Percentiles rank a stretch among this genome's conserved stretches.
phyloP scores from a whole-genome alignment of 768 basidiomycete genomes.

The Trametes villosa region DNA sequence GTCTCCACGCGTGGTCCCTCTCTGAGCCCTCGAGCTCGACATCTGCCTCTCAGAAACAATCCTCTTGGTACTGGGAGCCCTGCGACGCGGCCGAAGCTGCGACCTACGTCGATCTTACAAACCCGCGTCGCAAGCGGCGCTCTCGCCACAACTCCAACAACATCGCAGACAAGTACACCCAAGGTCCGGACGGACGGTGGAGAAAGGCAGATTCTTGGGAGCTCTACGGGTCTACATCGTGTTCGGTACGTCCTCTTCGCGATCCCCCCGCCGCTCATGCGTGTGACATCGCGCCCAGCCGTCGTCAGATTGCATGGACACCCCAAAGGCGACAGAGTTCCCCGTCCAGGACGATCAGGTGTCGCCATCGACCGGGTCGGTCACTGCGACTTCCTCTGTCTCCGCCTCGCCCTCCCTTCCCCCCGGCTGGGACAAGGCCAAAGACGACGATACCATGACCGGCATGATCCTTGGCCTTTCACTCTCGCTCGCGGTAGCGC shows the following conservation, averaged over 20 bases:
- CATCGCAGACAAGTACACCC: conserved; percentile 59
- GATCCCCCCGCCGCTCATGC: not conserved
- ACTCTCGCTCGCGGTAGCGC: conserved; percentile 62
- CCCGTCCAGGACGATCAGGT: conserved; percentile 55
- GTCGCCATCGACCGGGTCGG: conserved; percentile 7
- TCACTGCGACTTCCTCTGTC: conserved; percentile 44
- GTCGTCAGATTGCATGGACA: conserved; percentile 26
- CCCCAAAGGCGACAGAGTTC: conserved; percentile 37
- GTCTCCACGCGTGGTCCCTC: conserved; percentile 20
- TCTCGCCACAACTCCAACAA: conserved; percentile 4
- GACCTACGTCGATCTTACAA: conserved; percentile 11
- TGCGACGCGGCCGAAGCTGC: conserved; percentile 10
- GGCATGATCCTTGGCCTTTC: conserved; percentile 54
- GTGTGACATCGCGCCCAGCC: conserved; percentile 17
- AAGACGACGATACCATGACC: conserved; percentile 26
- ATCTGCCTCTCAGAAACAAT: conserved; percentile 16
- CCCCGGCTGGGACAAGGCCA: conserved; percentile 28
- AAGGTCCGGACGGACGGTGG: conserved; percentile 62
- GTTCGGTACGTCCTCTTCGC: conserved; percentile 50
- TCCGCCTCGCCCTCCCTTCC: conserved; percentile 19
- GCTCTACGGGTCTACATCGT: conserved; percentile 70
- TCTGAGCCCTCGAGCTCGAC: conserved; percentile 1
- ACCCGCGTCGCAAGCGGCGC: conserved; percentile 17
- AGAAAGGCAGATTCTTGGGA: conserved; percentile 57
- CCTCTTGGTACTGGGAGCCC: conserved; percentile 16